Evolutionary conservation across 805 yeast genomes (phyloP).

Genomic region (Grigorovia transvaalensis): DNA sequence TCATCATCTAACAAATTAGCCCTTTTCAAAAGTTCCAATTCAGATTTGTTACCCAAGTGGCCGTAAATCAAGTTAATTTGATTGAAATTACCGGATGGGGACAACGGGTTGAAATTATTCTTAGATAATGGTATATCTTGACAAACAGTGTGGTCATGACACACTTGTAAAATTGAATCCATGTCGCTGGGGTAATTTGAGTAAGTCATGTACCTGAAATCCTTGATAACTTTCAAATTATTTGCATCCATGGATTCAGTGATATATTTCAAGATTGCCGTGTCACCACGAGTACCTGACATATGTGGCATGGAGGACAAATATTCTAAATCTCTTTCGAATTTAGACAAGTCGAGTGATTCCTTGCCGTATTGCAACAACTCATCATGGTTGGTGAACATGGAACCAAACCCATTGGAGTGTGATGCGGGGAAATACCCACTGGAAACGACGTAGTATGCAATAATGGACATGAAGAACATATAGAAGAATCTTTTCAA

Average conservation of each 20-base stretch:
- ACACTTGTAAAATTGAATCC: neutral
- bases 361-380: conserved; percentile 40
- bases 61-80: conserved; percentile 48
- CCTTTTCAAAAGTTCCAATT: conserved; percentile 35
- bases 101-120: conserved; percentile 58
- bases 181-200: conserved; percentile 43
- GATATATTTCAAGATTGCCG: conserved; percentile 58
- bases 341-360: conserved; percentile 43
- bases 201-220: conserved; percentile 40
- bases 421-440: conserved; percentile 41
- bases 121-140: conserved; percentile 20
- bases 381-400: conserved; percentile 50
- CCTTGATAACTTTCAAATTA: conserved; percentile 38
- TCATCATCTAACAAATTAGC: conserved; percentile 34
- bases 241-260: conserved; percentile 47
- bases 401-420: conserved; percentile 36
- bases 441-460: conserved; percentile 48
- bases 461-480: conserved; percentile 44
- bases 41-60: conserved; percentile 53
- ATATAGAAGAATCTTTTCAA: conserved; percentile 71
- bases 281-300: conserved; percentile 83
- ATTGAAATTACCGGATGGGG: conserved; percentile 45
- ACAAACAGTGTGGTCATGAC: neutral
- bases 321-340: conserved; percentile 61
- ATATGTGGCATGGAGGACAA: conserved; percentile 74